These are phyloP conservation scores for Ascochyta pisi DNA, from an alignment of 2,329 filamentous ascomycete species.

Conservation along the genomic window DNA sequence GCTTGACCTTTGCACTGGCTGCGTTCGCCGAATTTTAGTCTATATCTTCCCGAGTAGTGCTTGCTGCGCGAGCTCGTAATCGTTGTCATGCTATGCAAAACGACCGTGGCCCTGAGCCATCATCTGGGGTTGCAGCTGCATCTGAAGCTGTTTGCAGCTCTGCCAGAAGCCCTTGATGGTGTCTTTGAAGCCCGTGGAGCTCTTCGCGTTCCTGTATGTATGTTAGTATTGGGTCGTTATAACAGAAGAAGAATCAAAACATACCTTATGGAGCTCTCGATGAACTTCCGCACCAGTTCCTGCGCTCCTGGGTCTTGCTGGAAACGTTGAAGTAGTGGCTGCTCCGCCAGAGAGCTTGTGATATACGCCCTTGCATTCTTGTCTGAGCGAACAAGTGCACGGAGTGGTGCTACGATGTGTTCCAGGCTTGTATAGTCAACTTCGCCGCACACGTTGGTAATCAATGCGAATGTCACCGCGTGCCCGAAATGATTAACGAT, in stretches of 20 bases:
- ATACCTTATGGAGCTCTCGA: constrained; percentile 45
- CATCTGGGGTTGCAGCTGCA: constrained; percentile 43
- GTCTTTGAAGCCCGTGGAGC: constrained; percentile 42
- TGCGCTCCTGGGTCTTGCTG: constrained; percentile 39
- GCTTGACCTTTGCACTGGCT: constrained; percentile 74
- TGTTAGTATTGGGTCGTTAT: constrained; percentile 22
- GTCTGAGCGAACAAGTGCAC: constrained; percentile 41
- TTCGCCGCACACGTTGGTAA: constrained; percentile 46
- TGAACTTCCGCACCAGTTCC: constrained; percentile 43
- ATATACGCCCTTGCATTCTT: constrained; percentile 43
- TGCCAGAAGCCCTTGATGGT: constrained; percentile 46
- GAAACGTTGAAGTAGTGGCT: constrained; percentile 38
- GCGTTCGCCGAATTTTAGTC: constrained; percentile 65
- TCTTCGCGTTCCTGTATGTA: constrained; percentile 46
- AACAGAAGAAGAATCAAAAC: not conserved
- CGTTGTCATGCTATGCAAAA: constrained; percentile 9
- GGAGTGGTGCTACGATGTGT: constrained; percentile 41
- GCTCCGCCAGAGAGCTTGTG: constrained; percentile 37
- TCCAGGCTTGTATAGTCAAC: constrained; percentile 45
- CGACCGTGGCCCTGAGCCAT: constrained; percentile 30
- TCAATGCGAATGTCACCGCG: constrained; percentile 38
- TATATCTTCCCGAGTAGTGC: not conserved
- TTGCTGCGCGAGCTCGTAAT: constrained; percentile 14
- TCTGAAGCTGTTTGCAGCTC: constrained; percentile 46
- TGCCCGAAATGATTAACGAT: constrained; percentile 46